phyloP scores from a whole-genome alignment of 148 eudicot genomes.

The Bassia scoparia region DNA sequence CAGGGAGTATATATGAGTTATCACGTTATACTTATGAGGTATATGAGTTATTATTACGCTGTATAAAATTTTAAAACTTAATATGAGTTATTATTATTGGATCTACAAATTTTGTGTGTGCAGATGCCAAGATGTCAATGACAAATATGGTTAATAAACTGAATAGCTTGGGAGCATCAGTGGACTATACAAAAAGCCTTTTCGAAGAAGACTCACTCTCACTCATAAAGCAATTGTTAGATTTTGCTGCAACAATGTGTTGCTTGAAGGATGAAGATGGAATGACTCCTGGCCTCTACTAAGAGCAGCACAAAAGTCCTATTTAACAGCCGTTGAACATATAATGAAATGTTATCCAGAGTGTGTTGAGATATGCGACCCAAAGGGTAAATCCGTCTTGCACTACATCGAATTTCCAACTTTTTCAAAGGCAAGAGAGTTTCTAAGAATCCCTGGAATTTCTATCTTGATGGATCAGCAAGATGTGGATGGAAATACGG shows the following conservation, averaged over 20 bases:
- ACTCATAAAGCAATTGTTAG: neutral
- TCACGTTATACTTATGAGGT: too few species aligned
- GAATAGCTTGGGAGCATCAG: neutral
- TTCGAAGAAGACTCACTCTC: conserved; percentile 1
- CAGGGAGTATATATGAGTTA: too few species aligned
- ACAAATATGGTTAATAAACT: neutral
- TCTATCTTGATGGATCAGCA: neutral
- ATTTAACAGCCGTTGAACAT: neutral
- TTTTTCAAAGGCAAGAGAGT: neutral
- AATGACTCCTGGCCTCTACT: neutral
- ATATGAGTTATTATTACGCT: too few species aligned
- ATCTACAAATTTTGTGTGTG: neutral
- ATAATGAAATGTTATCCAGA: neutral
- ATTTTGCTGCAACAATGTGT: neutral
- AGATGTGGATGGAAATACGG: neutral
- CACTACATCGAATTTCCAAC: neutral
- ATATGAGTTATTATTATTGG: too few species aligned
- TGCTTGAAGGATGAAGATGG: neutral
- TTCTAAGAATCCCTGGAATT: neutral
- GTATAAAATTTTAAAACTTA: too few species aligned
- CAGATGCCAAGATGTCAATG: neutral
- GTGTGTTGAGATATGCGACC: neutral
- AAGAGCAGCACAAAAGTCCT: neutral
- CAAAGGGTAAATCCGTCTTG: neutral
- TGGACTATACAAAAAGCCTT: neutral